Percentiles rank a stretch among this genome's conserved stretches.
Conservation (phyloP, 441 rosid genomes). For the Adansonia grandidieri region DNA sequence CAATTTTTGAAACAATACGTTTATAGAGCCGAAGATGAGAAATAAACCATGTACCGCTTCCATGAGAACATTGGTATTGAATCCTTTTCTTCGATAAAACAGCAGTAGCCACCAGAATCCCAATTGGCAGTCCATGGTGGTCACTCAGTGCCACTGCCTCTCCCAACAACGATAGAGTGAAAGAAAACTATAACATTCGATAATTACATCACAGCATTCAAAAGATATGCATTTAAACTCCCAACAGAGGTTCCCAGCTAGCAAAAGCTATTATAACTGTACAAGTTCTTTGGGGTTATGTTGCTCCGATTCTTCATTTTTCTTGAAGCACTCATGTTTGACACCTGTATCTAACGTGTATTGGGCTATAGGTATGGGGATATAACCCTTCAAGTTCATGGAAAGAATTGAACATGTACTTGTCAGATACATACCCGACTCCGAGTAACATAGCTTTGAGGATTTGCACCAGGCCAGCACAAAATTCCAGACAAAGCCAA, state of each 20-base stretch:
- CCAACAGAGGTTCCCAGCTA: not conserved
- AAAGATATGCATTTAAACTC: not conserved
- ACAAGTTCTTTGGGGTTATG: not conserved
- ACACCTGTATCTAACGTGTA: no score
- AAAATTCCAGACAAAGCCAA: not conserved
- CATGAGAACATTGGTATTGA: slow-evolving; percentile 75
- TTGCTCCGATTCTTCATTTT: no score
- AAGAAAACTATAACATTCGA: slow-evolving; percentile 4
- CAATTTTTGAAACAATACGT: not conserved
- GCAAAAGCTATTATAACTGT: not conserved
- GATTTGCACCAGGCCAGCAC: not conserved
- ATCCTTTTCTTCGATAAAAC: slow-evolving; percentile 72
- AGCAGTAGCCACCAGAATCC: slow-evolving; percentile 82
- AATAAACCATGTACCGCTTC: slow-evolving; percentile 60
- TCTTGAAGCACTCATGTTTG: no score
- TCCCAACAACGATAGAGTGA: slow-evolving; percentile 53
- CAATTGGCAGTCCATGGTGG: slow-evolving; percentile 70
- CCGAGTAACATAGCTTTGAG: not conserved
- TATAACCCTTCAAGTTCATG: no score
- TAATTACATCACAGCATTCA: slow-evolving; percentile 11
- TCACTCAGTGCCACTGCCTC: slow-evolving; percentile 86
- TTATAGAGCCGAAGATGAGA: not conserved
- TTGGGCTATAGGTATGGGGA: no score
- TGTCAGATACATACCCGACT: no score
- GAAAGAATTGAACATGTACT: no score